Evolutionary conservation across 352 stramenopile genomes (phyloP), one percentile per base, ranked within the genome.

Genomic region (Globisporangium nagaii): DNA sequence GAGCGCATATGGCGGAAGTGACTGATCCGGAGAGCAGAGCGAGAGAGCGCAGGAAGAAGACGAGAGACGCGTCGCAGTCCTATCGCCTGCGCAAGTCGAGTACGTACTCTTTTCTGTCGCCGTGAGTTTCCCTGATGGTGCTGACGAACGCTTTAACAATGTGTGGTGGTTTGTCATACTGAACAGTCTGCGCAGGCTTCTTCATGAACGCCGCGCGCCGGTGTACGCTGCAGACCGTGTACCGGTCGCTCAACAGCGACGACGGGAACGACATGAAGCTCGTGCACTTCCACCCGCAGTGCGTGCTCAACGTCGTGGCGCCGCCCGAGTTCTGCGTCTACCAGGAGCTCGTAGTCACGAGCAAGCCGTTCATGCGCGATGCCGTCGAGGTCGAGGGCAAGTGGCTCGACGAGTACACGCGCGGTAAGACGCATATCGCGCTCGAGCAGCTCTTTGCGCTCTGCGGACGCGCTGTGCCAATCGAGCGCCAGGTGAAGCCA

Each of bases 281-380:
- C 15, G 66, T 87, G 30, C 78, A 90, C 52, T 63, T 89, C 8
- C 83, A 93, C 42, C 83, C 83, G 25, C 65, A 83, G 27, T 90
- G 78, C 24, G 62, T 60, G 27, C 68, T 90, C 42, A 59, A 68
- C 22, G 75, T 73, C 52, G 58, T 71, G 12, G 43, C 68, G 4
- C 65, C 74, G 20, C 83, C 83, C 4, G 58, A 72, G 45, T 75
- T 57, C 42, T 90, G 79, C 43, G 52, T 93, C 2, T 90, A 83
- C 49, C 78, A 88, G 2, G 78, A 93, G 51, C 72, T 93, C 34
- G 79, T 90, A 25, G 64, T 73, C 37, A 90, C 79, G 17, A 88
- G 72, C 59, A 83, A 80, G 12, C 71, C 72, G 13, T 93, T 85
- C 53, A 77, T 93, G 70, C 83, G 80, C 22, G 45, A 71, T 44